Conservation (phyloP, 1,284 basidiomycete species). For the Stygiomarasmius scandens region DNA sequence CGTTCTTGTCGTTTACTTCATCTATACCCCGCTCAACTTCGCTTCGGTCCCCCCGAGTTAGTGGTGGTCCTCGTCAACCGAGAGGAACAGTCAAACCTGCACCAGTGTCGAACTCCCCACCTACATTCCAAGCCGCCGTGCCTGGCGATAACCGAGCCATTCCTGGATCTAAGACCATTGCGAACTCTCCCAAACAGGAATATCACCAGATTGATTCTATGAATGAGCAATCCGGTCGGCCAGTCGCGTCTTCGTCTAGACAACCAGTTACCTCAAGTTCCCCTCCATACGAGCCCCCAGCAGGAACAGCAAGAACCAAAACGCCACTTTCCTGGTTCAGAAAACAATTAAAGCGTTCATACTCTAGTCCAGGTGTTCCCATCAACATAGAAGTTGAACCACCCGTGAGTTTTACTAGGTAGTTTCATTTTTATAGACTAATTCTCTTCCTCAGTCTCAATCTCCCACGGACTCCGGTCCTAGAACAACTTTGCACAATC, state of each 20-base stretch:
- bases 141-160: too few relatives aligned
- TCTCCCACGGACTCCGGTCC: constrained; percentile 5
- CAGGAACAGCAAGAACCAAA: constrained; percentile 6
- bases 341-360: constrained; percentile 13
- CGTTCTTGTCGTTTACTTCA: neutral
- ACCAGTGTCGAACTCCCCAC: neutral
- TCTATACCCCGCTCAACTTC: constrained; percentile 1
- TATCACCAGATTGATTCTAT: neutral
- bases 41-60: constrained; percentile 17
- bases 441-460: constrained; percentile 3
- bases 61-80: constrained; percentile 13
- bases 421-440: neutral
- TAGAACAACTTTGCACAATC: constrained; percentile 1
- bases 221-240: neutral
- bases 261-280: neutral
- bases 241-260: neutral
- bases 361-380: constrained; percentile 13
- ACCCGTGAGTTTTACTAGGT: constrained; percentile 13
- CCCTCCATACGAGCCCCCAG: neutral
- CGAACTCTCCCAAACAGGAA: neutral
- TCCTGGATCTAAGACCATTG: neutral
- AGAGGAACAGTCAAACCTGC: constrained; percentile 6
- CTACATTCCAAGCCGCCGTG: neutral
- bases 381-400: constrained; percentile 9
- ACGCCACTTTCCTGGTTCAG: constrained; percentile 15